Conservation (phyloP, 805 yeast species). For the Candida coquimbonensis region DNA sequence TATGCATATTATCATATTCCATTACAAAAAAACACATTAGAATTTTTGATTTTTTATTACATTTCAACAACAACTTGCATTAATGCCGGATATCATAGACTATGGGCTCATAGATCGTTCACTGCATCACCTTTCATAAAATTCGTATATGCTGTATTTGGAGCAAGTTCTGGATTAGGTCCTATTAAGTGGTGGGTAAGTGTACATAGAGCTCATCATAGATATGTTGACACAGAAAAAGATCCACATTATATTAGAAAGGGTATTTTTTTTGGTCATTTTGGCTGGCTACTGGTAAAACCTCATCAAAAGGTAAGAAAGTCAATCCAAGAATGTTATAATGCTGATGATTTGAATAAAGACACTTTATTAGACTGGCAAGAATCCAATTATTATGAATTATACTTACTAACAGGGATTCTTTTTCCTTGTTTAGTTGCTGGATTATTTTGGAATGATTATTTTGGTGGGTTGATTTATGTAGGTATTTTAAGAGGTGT, state of each 20-base stretch:
- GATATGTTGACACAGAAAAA: conserved; percentile 77
- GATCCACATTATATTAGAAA: conserved; percentile 84
- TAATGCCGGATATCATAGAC: conserved; percentile 79
- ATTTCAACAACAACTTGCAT: conserved; percentile 59
- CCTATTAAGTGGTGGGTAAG: conserved; percentile 74
- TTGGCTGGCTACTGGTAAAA: conserved; percentile 78
- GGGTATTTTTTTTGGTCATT: conserved; percentile 76
- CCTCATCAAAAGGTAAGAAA: conserved; percentile 50
- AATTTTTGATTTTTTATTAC: conserved; percentile 50
- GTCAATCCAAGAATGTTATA: conserved; percentile 23
- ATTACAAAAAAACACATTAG: conserved; percentile 42
- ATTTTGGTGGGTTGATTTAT: conserved; percentile 66
- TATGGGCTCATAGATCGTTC: conserved; percentile 61
- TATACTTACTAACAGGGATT: conserved; percentile 46
- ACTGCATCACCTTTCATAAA: conserved; percentile 39
- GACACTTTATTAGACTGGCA: conserved; percentile 39
- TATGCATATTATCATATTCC: conserved; percentile 34
- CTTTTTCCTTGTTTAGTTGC: conserved; percentile 60
- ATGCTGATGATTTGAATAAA: conserved; percentile 55
- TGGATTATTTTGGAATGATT: conserved; percentile 68
- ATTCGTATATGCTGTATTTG: conserved; percentile 47
- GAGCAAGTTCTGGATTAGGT: conserved; percentile 72
- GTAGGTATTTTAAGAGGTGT: conserved; percentile 72
- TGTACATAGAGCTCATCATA: conserved; percentile 85
- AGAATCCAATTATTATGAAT: conserved; percentile 32